Conservation (phyloP, 139 green algal species). For the Chlorella sp. region DNA sequence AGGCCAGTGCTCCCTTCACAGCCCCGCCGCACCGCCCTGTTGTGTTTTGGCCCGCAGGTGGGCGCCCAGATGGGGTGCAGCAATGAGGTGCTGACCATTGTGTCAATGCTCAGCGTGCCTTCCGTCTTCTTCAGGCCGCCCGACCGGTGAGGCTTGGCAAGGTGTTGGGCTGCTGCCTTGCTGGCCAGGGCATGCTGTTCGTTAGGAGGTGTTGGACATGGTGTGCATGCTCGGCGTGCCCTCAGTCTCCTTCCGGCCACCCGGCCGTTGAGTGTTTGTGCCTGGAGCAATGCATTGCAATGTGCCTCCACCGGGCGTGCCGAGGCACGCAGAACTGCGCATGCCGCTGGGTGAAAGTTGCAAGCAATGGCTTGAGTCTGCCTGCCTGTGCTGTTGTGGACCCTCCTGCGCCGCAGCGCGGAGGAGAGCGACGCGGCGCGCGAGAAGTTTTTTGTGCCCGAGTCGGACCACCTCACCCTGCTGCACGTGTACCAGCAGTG, state of each 20-base stretch:
- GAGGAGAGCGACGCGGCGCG: constrained; percentile 96
- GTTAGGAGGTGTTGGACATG: too few species aligned
- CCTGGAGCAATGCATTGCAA: too few species aligned
- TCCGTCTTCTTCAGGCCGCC: constrained; percentile 93
- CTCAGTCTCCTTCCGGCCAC: too few species aligned
- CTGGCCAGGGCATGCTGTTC: not conserved
- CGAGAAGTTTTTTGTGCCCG: constrained; percentile 99
- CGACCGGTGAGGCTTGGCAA: constrained; percentile 42
- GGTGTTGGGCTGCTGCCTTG: not conserved
- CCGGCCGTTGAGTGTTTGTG: too few species aligned
- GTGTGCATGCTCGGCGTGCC: too few species aligned
- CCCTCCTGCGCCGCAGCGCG: constrained; percentile 48
- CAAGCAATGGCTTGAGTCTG: too few species aligned
- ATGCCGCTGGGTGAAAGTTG: too few species aligned
- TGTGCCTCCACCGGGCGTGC: too few species aligned
- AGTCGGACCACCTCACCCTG: constrained; percentile 99
- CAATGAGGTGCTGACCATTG: constrained; percentile 88
- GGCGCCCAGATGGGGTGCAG: constrained; percentile 77
- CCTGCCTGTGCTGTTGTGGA: not conserved
- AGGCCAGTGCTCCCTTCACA: too few species aligned
- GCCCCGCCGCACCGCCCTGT: too few species aligned
- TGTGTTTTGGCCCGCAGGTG: constrained; percentile 70
- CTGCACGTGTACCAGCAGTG: constrained; percentile 99
- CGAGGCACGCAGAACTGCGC: too few species aligned
- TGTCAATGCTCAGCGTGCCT: constrained; percentile 93